Evolutionary conservation across 495 filamentous ascomycete genomes (phyloP), one percentile per base, ranked within the genome.

Genomic region (Paragyromitra xinjiangensis): DNA sequence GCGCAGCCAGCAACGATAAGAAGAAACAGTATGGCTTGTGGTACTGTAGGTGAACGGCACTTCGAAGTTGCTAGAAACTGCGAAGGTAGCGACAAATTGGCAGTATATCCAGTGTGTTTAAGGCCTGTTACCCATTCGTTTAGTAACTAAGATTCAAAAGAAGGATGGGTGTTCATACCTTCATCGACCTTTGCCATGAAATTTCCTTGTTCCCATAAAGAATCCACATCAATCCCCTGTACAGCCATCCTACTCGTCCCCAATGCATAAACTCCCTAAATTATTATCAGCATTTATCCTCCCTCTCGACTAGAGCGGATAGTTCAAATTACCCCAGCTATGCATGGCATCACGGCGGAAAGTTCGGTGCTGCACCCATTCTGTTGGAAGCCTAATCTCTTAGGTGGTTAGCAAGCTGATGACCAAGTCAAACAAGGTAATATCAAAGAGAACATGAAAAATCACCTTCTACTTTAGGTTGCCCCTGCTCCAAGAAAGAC

Each of bases 1-100:
- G 44, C 44, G 19, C 61, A 64, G n/a, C 39, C 39, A 24, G 61
- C 61, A 6, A 16, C n/a, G 16, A 42, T 40, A 63, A 63, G 39
- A 63, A 63, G 29, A 34, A 63, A 34, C 42, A 63, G 34, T 2
- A 19, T 37, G 9, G 42, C 37, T 8, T 63, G 34, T 14, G 22
- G 34, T 12, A 59, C 24, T 26, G 29, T 59, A 16, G 56, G 24
- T 6, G 11, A 59, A 39, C 29, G 56, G 14, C 11, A 26, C 37
- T 29, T 37, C 11, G 56, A 59, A 0, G 24, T 29, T 9, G 29
- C 0, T 12, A 39, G 26, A 37, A 9, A 37, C 24, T 3, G 26
- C 7, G 29, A 37, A 26, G 56, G 26, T 11, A 59, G 56, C 26
- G 29, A n/a, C 24, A 59, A 59, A 29, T 29, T 14, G 8, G 26